Evolutionary conservation across 257 asterid genomes (phyloP).

Genomic region (Solanum lignicaule): DNA sequence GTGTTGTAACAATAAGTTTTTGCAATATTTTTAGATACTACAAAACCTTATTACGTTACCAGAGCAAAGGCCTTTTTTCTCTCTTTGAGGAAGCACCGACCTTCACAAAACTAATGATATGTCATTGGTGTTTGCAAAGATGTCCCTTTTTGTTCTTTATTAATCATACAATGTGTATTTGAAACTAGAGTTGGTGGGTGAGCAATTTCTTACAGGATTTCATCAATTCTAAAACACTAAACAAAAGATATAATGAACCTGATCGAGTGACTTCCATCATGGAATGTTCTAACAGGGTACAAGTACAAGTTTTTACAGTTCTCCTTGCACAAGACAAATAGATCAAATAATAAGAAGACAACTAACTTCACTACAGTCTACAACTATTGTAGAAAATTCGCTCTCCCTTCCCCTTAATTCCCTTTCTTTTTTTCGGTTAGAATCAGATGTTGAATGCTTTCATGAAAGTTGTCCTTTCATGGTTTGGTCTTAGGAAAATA

Average conservation of each 20-base stretch:
- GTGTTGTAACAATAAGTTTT: not conserved
- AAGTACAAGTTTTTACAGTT: not conserved
- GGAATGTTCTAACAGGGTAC: not conserved
- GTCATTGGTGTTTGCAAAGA: not conserved
- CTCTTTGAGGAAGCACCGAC: not conserved
- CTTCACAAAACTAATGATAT: not conserved
- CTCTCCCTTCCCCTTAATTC: not conserved
- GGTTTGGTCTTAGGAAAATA: not conserved
- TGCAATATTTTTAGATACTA: not conserved
- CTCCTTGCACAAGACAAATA: not conserved
- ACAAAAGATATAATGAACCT: not conserved
- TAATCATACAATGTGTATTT: not conserved
- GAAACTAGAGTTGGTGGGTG: not conserved
- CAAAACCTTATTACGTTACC: not conserved
- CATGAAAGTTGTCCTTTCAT: not conserved
- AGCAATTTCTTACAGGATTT: not conserved
- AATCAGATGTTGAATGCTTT: not conserved
- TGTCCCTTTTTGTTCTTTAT: not conserved
- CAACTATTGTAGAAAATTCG: not conserved
- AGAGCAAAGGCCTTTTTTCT: not conserved
- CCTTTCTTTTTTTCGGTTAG: not conserved
- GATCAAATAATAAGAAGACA: not conserved
- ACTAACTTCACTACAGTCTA: not conserved
- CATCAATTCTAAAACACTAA: not conserved
- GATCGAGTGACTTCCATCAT: not conserved